Base-by-base conservation (phyloP, 129 eudicot genomes). In the Lonicera japonica region DNA sequence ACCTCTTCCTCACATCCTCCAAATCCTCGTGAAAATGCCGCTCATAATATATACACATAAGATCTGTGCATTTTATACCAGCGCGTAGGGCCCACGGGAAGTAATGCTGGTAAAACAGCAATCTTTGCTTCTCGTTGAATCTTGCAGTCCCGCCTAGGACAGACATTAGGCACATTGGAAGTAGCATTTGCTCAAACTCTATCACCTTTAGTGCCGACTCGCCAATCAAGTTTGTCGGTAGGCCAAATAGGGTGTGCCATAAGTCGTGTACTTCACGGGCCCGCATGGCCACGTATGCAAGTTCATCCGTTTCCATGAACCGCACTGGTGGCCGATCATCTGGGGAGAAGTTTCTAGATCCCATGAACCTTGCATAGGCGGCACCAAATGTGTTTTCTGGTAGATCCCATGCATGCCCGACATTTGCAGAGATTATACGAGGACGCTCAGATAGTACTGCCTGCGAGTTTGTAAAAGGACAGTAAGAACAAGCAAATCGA, bases 211-310 rank as follows among this genome's bases (percentile, higher is more conserved):
- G 75, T 0, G 97, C 89, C 17, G 97, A 78, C 74, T 90, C 97
- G 5, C 95, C 94, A 8, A 90, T 86, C 75, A 90, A 67, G 64
- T 86, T 90, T 48, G 95, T 90, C 11, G 97, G 94, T 23, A 90
- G 95, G 21, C 78, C 97, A 59, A 90, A 90, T 7, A 90, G 79
- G 53, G 97, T 90, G 79, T 90, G 97, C 97, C 97, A 90, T 45
- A 90, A 83, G 71, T 90, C 97, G 19, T 90, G 97, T 67, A 90
- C 97, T 60, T 90, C 97, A 10, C 97, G 91, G 21, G 97, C 97
- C 4, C 97, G 88, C 79, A 82, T 86, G 5, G 95, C 95, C 16
- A 90, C 89, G 12, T 86, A 90, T 0, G 95, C 95, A 5, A 90
- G 82, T 52, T 90, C 97, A 11, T 90, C 97, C 36, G 97, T 80